Base-by-base conservation (phyloP, 2,329 filamentous ascomycete species). In the Westerdykella sp. region DNA sequence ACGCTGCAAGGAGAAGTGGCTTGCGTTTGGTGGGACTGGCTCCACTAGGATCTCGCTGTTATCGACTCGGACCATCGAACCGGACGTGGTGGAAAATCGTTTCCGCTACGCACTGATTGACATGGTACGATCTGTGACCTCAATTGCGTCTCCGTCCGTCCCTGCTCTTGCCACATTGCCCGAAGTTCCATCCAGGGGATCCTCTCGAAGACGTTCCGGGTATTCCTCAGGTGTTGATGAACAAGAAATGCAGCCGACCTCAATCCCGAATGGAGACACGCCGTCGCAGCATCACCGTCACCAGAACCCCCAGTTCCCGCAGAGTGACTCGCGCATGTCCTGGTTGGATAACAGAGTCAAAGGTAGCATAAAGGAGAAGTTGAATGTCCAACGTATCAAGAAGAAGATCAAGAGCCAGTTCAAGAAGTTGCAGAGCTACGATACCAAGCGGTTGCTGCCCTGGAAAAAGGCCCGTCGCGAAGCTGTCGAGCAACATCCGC, bases 1-100 rank as follows among this genome's bases (percentile, higher is more conserved):
- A 7, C 47, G 41, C 2, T 65, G 60, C 35, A 16, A 47, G 5
- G 42, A 53, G 21, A 46, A 50, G 21, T 62, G 59, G 57, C 35
- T 57, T n/a, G 53, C 54, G 9, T 50, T 60, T 37, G 55, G 59
- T 9, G 51, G 49, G 25, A 18, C 39, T 7, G 62, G 57, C 37
- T 40, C 49, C 2, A 63, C 59, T 10, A 49, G 51, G 18, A 40
- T 57, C 12, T 63, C 59, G 2, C 41, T 65, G 11, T 37, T 58
- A 9, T 62, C 59, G 13, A 46, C 40, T 1, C 39, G 43, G 5
- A 57, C 51, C 6, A 51, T 47, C 7, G 55, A 57, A 14, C 42
- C 45, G 7, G 52, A 58, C 23, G 39, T 40, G 4, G 36, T 47
- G 6, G 53, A 60, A 14, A 36, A 35, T 3, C 46, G 51, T 7